Evolutionary conservation across 257 asterid species (phyloP), one percentile per base, ranked within the genome.

Genomic region (Dorcoceras hygrometricum): DNA sequence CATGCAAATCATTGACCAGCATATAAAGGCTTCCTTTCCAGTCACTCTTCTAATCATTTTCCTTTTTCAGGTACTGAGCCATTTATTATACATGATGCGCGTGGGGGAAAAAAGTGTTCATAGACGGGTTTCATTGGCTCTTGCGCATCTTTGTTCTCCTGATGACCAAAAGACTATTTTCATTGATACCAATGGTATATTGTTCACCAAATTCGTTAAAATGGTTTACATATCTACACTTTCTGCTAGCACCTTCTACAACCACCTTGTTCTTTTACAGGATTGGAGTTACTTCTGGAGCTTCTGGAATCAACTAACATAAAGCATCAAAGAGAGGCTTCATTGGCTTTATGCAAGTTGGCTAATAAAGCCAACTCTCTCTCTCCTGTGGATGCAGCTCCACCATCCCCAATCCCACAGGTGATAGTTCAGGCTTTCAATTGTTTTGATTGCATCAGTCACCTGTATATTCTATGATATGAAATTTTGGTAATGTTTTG

Each of bases 331-430:
- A 73, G 74, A 68, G 98, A 91, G 68, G 80, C 89, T 74, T 87
- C 99, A 24, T 62, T 82, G 71, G 99, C 99, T 58, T 73, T 94
- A 65, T 87, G 88, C 83, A 87, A 79, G 76, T 72, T 94, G 82
- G 89, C 98, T 43, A 76, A 77, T 69, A 94, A 91, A 83, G 95
- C 88, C 4, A 87, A 78, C 83, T 81, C 92, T 32, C 88, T 87
- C 70, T 90, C 96, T 69, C 86, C 94, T 24, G 69, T 86, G 55
- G 98, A 94, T 81, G 93, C 98, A 28, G 99, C 99, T 77, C 99
- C 99, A 71, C 98, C 93, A 29, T 94, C 99, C 57, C 99, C 98
- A 32, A 70, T 70, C 71, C 96, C 96, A 65, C 96, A 94, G 96
- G 99, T 94, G 77, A 55, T 56, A 3, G 55, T 48, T 32, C 34